Evolutionary conservation across 2,329 filamentous ascomycete species (phyloP).

Genomic region (Cryphonectria carpinicola): DNA sequence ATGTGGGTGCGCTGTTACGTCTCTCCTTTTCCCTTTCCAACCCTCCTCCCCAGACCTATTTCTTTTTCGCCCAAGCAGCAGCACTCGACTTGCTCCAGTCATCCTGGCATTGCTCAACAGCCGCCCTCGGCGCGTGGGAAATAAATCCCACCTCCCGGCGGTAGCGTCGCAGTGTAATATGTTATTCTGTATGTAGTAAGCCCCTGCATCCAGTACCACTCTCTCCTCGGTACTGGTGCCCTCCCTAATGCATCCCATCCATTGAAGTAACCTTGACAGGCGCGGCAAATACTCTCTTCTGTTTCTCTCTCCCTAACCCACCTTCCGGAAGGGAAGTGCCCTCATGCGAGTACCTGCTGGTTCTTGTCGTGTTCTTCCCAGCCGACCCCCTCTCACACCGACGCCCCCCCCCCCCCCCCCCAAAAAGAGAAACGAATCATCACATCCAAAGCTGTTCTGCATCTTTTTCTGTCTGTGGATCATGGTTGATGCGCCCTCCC

Average conservation of each 20-base stretch:
- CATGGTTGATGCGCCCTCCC: too few species aligned
- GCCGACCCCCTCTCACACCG: not conserved
- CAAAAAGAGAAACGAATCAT: too few species aligned
- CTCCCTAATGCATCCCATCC: not conserved
- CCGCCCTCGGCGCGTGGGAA: conserved; percentile 7
- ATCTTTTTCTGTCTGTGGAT: not conserved
- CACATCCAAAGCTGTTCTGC: not conserved
- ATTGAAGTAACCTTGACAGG: conserved; percentile 10
- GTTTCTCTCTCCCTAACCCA: not conserved
- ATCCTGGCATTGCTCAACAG: conserved; percentile 7
- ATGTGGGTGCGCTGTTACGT: not conserved
- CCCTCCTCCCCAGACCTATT: not conserved
- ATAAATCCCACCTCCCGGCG: not conserved
- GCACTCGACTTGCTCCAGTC: not conserved
- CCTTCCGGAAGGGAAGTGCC: not conserved
- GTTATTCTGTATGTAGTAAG: conserved; percentile 5
- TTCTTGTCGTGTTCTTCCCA: not conserved
- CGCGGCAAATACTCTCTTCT: conserved; percentile 1
- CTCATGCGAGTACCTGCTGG: not conserved
- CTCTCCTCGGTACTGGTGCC: not conserved
- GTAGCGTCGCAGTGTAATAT: conserved; percentile 13
- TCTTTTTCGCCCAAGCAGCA: not conserved
- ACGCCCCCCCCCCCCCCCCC: not conserved
- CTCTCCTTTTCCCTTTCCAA: not conserved
- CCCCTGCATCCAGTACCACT: not conserved